Evolutionary conservation across 2,329 filamentous ascomycete genomes (phyloP), one percentile per base, ranked within the genome.

Genomic region (Fusarium sp.): DNA sequence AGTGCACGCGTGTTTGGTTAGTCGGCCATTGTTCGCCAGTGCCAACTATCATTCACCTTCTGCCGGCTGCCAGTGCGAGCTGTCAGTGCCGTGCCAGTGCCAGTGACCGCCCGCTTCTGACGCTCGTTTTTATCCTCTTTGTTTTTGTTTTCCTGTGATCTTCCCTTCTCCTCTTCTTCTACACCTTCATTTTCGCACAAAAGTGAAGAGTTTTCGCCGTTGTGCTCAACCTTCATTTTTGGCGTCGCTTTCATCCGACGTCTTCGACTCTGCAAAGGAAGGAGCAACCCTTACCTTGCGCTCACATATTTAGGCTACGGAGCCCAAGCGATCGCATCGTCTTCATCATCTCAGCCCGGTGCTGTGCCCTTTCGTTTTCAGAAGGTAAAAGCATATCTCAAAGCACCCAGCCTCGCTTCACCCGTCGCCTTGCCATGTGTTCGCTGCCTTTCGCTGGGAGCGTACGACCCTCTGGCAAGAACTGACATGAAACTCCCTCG

Each of bases 341-440:
- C 24, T 64, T 18, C 62, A 24, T 57, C 50, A 57, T 43, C 50
- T 22, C 11, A 31, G 20, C 37, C 66, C 41, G 39, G 22, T 56
- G 24, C 41, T n/a, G 48, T 33, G 43, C 18, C 33, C 54, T 67
- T 64, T 54, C 56, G 37, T 39, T 72, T 54, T 20, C 43, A 31
- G 24, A 52, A 75, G 66, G 72, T 75, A 70, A 64, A 70, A 64
- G 65, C 57, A 43, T 22, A 33, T 45, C 29, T 43, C 37, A 16
- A 27, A 20, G 35, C 24, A 64, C 48, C 9, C 16, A 18, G 31
- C 60, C 58, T 27, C 54, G 22, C 14, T 18, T 11, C 33, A 5
- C 22, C 14, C 33, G 8, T n/a, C 56, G 56, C 56, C 22, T 13
- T 14, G 35, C 37, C 18, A 41, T 39, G 56, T 39, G 20, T n/a